phyloP scores from a whole-genome alignment of 371 early-diverging fungal species.

The Actinomucor elegans region DNA sequence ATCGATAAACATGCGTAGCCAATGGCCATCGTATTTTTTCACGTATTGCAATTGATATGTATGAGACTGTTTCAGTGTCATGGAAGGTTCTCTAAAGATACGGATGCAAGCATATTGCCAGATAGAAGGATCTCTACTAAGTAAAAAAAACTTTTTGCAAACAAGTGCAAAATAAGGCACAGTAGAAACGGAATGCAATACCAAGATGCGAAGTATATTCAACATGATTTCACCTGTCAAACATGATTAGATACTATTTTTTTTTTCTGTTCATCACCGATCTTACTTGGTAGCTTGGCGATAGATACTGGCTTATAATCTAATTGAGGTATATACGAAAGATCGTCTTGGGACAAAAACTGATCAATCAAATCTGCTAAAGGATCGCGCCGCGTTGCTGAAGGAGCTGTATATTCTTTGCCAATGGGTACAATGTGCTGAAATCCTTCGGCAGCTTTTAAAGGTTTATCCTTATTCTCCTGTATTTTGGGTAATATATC shows the following conservation, averaged over 20 bases:
- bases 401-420: slow-evolving; percentile 36
- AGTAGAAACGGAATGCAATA: slow-evolving; percentile 46
- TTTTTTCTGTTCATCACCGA: background rate
- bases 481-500: slow-evolving; percentile 23
- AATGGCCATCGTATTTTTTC: slow-evolving; percentile 31
- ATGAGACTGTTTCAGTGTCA: slow-evolving; percentile 28
- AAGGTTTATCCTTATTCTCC: slow-evolving; percentile 1
- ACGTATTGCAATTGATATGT: slow-evolving; percentile 22
- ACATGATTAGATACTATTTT: background rate
- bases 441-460: slow-evolving; percentile 15
- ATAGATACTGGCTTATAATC: slow-evolving; percentile 45
- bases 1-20: slow-evolving; percentile 60
- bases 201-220: slow-evolving; percentile 32
- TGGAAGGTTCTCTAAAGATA: slow-evolving; percentile 34
- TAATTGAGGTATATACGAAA: slow-evolving; percentile 29
- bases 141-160: slow-evolving; percentile 55
- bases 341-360: slow-evolving; percentile 19
- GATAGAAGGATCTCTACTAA: slow-evolving; percentile 46
- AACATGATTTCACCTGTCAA: slow-evolving; percentile 36
- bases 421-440: slow-evolving; percentile 41
- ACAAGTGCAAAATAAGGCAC: slow-evolving; percentile 51
- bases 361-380: slow-evolving; percentile 28
- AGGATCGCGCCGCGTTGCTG: slow-evolving; percentile 24
- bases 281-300: slow-evolving; percentile 39
- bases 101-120: slow-evolving; percentile 61